Base-by-base conservation (phyloP, 345 rosid species). In the Angophora floribunda region DNA sequence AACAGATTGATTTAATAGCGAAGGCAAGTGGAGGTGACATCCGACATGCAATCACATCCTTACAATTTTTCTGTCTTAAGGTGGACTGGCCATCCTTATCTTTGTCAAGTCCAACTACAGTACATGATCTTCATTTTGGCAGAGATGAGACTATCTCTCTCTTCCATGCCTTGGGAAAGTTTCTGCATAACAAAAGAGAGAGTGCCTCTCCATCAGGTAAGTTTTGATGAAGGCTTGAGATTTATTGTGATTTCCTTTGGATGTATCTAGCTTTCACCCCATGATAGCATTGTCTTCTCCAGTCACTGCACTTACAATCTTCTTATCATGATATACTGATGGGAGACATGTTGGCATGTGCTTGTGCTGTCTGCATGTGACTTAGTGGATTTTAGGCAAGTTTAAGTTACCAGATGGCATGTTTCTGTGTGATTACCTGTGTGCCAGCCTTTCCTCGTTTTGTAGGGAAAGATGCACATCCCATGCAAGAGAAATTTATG, bases 111-210 rank as follows among this genome's bases (percentile, higher is more conserved):
- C 89, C 88, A 82, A 85, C 85, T 75, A 87, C 88, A 86, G 52
- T 87, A 90, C 78, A 87, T 53, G 90, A 67, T 92, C 94, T 89
- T 90, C 95, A 82, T 89, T 90, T 94, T 90, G 96, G 97, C 84
- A 93, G 95, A 91, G 98, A 98, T 91, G 98, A 95, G 91, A 95
- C 97, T 3, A 95, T 97, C 49, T 93, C 96, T 24, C 94, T 98
- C 90, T 98, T 98, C 92, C 99, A 98, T 88, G 99, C 98, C 52
- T 92, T 98, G 90, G 99, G 99, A 90, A 98, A 98, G 91, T 98
- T 97, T 92, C 94, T 98, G 88, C 98, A 98, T 92, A 96, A 95
- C 93, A 97, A 98, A 92, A 95, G 99, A 93, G 99, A 95, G 89
- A 78, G 90, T 88, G 95, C 51, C 65, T 86, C 41, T 85, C 44